These are phyloP conservation scores for Sonneratia caseolaris DNA, from an alignment of 345 rosid genomes.

Conservation along the genomic window DNA sequence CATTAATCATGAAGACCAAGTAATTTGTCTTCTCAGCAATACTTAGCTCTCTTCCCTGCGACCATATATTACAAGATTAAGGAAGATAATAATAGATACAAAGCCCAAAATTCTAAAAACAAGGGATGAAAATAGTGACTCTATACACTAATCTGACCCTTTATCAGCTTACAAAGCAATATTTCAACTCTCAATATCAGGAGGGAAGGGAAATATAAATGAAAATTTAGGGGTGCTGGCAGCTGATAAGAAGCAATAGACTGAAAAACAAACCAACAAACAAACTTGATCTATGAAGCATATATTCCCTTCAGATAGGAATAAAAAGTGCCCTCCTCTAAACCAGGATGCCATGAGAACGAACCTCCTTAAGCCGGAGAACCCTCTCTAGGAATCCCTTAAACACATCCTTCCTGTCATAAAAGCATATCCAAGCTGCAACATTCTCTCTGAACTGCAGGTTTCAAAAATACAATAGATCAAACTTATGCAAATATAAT, in stretches of 20 bases:
- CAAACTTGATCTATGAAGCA: not conserved
- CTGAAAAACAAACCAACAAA: not conserved
- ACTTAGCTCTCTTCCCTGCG: slow-evolving; percentile 76
- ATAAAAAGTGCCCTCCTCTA: not conserved
- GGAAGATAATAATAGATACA: not conserved
- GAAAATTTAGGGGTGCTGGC: not conserved
- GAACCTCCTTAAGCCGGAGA: slow-evolving; percentile 82
- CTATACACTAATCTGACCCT: not conserved
- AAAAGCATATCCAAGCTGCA: slow-evolving; percentile 92
- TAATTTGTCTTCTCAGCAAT: slow-evolving; percentile 91
- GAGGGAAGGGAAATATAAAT: not conserved
- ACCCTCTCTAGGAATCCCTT: slow-evolving; percentile 70
- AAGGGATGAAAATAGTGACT: not conserved
- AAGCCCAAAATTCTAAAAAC: not conserved
- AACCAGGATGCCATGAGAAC: slow-evolving; percentile 9
- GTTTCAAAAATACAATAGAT: slow-evolving; percentile 1
- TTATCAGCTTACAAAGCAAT: not conserved
- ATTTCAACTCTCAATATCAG: not conserved
- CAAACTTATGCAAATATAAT: not conserved
- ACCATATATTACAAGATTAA: slow-evolving; percentile 6
- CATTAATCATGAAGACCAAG: slow-evolving; percentile 91
- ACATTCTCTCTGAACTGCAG: slow-evolving; percentile 96
- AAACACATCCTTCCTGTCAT: slow-evolving; percentile 64
- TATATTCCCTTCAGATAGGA: not conserved
- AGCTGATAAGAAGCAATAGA: not conserved